Evolutionary conservation across 2,329 filamentous ascomycete genomes (phyloP).

Genomic region (Calonectria naviculata): DNA sequence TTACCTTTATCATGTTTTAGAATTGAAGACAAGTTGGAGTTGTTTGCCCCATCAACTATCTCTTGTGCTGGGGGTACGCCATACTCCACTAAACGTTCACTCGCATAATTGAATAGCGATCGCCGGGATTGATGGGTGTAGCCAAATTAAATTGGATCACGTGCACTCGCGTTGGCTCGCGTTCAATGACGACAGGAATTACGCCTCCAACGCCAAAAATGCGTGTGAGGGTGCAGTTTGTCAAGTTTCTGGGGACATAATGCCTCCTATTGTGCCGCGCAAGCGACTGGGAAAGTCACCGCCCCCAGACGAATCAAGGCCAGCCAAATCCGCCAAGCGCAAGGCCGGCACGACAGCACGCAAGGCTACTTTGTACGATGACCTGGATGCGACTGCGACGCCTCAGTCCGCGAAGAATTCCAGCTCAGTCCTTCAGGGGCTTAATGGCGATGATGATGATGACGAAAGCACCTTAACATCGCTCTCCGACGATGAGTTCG

Average conservation of each 20-base stretch:
- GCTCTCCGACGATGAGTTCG: conserved; percentile 68
- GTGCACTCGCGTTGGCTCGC: conserved; percentile 24
- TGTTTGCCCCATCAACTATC: no score
- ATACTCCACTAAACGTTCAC: background rate
- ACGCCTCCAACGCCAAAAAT: background rate
- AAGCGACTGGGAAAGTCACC: conserved; percentile 70
- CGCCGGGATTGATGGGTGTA: background rate
- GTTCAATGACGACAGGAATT: conserved; percentile 22
- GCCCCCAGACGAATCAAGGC: conserved; percentile 37
- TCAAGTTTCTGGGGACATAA: conserved; percentile 46
- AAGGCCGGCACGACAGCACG: conserved; percentile 44
- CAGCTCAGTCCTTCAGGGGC: conserved; percentile 54
- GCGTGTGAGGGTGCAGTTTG: conserved; percentile 24
- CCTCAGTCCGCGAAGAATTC: conserved; percentile 56
- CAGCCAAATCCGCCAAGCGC: conserved; percentile 40
- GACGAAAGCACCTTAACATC: conserved; percentile 62
- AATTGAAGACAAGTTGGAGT: no score
- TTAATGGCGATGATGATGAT: conserved; percentile 58
- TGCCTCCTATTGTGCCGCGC: conserved; percentile 76
- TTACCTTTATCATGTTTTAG: no score
- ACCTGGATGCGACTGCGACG: conserved; percentile 63
- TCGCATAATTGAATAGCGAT: background rate
- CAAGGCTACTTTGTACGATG: conserved; percentile 71
- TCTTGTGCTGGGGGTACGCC: no score
- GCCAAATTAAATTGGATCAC: conserved; percentile 15